phyloP scores from a whole-genome alignment of 75 land plant species.

The Gnetum montanum region DNA sequence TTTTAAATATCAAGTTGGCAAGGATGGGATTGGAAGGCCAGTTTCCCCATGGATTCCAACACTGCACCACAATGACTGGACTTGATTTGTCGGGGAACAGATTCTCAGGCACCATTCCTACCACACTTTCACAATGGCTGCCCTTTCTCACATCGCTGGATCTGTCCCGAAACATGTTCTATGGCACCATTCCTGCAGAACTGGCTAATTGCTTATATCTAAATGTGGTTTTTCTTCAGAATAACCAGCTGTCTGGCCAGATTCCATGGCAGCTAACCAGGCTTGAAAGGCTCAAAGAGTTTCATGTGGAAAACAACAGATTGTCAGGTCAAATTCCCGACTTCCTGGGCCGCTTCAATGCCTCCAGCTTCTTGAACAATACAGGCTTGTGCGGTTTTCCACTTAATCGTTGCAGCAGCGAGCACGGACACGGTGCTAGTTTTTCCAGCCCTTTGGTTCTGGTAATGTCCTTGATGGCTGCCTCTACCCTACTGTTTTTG shows the following conservation, averaged over 20 bases:
- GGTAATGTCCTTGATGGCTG: neutral
- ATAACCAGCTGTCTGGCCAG: slow-evolving; percentile 32
- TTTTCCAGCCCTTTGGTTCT: neutral
- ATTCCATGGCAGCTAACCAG: slow-evolving; percentile 28
- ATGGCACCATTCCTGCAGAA: slow-evolving; percentile 33
- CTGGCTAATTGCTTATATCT: slow-evolving; percentile 35
- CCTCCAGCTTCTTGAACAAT: slow-evolving; percentile 25
- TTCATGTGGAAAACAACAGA: slow-evolving; percentile 37
- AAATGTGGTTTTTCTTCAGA: slow-evolving; percentile 27
- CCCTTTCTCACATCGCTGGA: slow-evolving; percentile 30
- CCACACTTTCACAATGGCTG: slow-evolving; percentile 15
- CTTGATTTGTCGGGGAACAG: slow-evolving; percentile 42
- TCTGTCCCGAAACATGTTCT: slow-evolving; percentile 39
- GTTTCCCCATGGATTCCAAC: slow-evolving; percentile 31
- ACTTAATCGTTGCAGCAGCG: slow-evolving; percentile 7
- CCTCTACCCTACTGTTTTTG: neutral
- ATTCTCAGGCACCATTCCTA: slow-evolving; percentile 29
- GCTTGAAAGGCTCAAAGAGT: slow-evolving; percentile 22
- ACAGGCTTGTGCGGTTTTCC: slow-evolving; percentile 39
- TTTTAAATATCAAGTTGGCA: slow-evolving; percentile 24
- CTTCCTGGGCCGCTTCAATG: slow-evolving; percentile 1
- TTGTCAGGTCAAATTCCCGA: slow-evolving; percentile 46
- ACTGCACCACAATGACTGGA: slow-evolving; percentile 29
- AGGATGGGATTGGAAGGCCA: slow-evolving; percentile 24
- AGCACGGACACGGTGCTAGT: neutral